A percentile compares a stretch with the other conserved stretches of the same genome.
Conservation (phyloP, 2,329 filamentous ascomycete species). For the Exserohilum turcica region DNA sequence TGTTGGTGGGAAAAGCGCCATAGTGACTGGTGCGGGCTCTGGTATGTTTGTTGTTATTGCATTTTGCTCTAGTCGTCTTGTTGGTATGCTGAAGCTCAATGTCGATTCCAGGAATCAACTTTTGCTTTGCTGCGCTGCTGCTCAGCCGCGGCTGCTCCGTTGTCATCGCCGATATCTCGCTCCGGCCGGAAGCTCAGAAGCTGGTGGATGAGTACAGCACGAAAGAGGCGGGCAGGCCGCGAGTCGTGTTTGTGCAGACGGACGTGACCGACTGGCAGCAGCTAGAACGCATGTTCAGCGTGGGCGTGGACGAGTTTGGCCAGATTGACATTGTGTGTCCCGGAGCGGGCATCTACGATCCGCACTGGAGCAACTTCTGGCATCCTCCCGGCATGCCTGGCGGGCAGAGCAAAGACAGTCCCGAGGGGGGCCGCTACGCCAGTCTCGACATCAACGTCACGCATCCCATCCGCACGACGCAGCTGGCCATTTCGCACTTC, state of each 20-base stretch:
- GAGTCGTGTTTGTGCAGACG: conserved; percentile 53
- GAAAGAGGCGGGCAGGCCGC: conserved; percentile 27
- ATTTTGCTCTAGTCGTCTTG: neutral
- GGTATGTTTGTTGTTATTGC: conserved; percentile 20
- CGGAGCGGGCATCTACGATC: conserved; percentile 57
- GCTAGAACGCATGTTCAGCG: conserved; percentile 41
- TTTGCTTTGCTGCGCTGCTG: conserved; percentile 53
- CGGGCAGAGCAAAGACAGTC: conserved; percentile 40
- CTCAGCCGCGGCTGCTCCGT: conserved; percentile 54
- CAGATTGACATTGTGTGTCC: conserved; percentile 55
- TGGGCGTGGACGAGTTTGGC: conserved; percentile 37
- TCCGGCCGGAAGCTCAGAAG: conserved; percentile 55
- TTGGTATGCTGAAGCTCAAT: neutral
- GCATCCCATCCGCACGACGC: conserved; percentile 55
- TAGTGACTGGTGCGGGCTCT: conserved; percentile 55
- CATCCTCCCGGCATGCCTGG: conserved; percentile 49
- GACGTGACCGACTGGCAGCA: conserved; percentile 49
- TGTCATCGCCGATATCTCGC: conserved; percentile 54
- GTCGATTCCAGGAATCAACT: conserved; percentile 51
- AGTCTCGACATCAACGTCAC: conserved; percentile 55
- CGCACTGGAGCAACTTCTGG: conserved; percentile 56
- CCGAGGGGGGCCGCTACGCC: conserved; percentile 34
- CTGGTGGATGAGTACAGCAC: conserved; percentile 43
- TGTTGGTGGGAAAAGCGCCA: conserved; percentile 53
- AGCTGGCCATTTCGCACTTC: conserved; percentile 55